Conservation (phyloP, 2,329 filamentous ascomycete species). For the Drechslerella stenobrocha region DNA sequence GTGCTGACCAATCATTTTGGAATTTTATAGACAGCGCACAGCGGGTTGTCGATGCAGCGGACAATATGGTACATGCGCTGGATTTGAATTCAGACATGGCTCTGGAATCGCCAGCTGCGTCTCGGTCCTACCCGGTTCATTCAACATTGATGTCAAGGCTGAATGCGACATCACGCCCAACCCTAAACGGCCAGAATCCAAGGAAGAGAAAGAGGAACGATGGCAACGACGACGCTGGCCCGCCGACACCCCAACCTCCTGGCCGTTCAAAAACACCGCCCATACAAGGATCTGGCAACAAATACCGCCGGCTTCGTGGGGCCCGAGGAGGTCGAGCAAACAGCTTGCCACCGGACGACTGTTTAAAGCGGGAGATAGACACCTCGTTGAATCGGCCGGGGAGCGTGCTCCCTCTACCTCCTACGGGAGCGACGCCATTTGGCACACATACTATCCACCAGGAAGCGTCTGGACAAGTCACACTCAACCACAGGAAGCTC, state of each 20-base stretch:
- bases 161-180: slow-evolving; percentile 14
- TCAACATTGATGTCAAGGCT: slow-evolving; percentile 26
- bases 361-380: slow-evolving; percentile 36
- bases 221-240: slow-evolving; percentile 37
- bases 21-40: slow-evolving; percentile 65
- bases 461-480: slow-evolving; percentile 46
- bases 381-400: slow-evolving; percentile 41
- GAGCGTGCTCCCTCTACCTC: slow-evolving; percentile 42
- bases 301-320: slow-evolving; percentile 25
- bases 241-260: slow-evolving; percentile 38
- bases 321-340: slow-evolving; percentile 39
- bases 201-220: slow-evolving; percentile 45
- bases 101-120: slow-evolving; percentile 59
- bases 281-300: slow-evolving; percentile 18
- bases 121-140: slow-evolving; percentile 50
- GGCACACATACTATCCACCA: slow-evolving; percentile 48
- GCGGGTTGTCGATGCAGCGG: slow-evolving; percentile 71
- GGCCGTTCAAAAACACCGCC: slow-evolving; percentile 56
- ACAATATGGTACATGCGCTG: slow-evolving; percentile 75
- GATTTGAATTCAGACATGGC: slow-evolving; percentile 75
- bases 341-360: slow-evolving; percentile 40
- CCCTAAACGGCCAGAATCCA: slow-evolving; percentile 19
- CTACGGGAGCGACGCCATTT: slow-evolving; percentile 37
- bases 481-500: slow-evolving; percentile 41
- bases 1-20: slow-evolving; percentile 5